Conservation (phyloP, 805 yeast species). For the Candida manassasensis region DNA sequence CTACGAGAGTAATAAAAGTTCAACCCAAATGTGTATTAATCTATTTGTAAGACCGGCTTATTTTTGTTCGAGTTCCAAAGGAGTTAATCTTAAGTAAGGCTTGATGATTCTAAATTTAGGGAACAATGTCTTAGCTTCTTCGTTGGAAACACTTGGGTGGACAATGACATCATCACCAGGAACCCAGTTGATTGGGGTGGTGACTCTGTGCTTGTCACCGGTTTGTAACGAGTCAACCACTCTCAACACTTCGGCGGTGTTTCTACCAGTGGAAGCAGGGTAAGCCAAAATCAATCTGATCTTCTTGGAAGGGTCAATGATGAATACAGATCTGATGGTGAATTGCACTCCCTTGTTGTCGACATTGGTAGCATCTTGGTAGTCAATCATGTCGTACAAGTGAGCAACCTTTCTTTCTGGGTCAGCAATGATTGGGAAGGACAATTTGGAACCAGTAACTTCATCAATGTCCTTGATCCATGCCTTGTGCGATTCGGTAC, state of each 20-base stretch:
- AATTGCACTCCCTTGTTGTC: constrained; percentile 69
- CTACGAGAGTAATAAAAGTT: no score
- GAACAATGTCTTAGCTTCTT: constrained; percentile 61
- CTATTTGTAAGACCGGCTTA: constrained; percentile 2
- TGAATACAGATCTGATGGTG: constrained; percentile 88
- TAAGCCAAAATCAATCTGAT: constrained; percentile 81
- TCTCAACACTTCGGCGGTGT: constrained; percentile 87
- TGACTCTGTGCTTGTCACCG: constrained; percentile 78
- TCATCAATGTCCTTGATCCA: constrained; percentile 94
- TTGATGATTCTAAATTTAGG: constrained; percentile 82
- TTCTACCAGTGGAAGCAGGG: constrained; percentile 94
- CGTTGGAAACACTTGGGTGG: constrained; percentile 77
- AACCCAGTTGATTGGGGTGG: constrained; percentile 90
- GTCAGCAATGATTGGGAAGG: constrained; percentile 91
- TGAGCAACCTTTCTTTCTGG: constrained; percentile 75
- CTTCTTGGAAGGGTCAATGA: constrained; percentile 87
- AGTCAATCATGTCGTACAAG: constrained; percentile 66
- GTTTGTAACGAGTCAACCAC: constrained; percentile 84
- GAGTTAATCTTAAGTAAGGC: constrained; percentile 78
- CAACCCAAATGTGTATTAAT: no score
- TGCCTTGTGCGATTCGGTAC: constrained; percentile 68
- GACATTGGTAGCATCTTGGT: constrained; percentile 62
- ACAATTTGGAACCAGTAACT: constrained; percentile 67
- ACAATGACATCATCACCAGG: constrained; percentile 89
- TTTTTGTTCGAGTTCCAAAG: constrained; percentile 30